Evolutionary conservation across 1,284 basidiomycete species (phyloP).

Genomic region (Rhodotorula sp.): DNA sequence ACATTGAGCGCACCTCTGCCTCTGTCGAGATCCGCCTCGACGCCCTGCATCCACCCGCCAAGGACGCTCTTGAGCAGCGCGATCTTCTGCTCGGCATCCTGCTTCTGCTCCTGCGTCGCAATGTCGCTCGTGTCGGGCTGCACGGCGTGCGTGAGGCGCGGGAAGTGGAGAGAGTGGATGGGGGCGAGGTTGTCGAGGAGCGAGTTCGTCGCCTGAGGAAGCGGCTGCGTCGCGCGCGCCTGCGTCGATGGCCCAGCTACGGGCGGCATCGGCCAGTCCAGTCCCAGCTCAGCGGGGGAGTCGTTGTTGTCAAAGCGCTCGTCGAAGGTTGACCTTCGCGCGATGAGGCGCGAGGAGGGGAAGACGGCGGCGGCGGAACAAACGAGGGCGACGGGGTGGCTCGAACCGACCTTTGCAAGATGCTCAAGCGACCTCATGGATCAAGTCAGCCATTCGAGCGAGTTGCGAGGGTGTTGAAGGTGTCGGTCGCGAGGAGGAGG

Average conservation of each 20-base stretch:
- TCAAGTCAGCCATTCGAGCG: too few species aligned
- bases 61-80: constrained; percentile 36
- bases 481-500: too few species aligned
- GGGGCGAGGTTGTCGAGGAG: constrained; percentile 21
- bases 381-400: too few species aligned
- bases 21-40: constrained; percentile 29
- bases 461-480: too few species aligned
- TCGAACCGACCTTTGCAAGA: too few species aligned
- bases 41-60: constrained; percentile 34
- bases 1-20: constrained; percentile 3
- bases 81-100: constrained; percentile 25
- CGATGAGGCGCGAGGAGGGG: too few species aligned
- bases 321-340: too few species aligned
- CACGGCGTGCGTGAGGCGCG: neutral
- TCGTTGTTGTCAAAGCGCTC: too few species aligned
- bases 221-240: constrained; percentile 6
- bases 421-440: too few species aligned
- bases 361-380: too few species aligned
- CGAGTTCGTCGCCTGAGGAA: constrained; percentile 10
- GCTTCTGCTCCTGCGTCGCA: constrained; percentile 10
- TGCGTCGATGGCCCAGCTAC: neutral
- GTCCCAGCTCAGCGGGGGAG: neutral
- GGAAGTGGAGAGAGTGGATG: constrained; percentile 24
- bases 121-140: constrained; percentile 25
- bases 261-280: neutral